Conservation (phyloP, 78 protist species). For the Parvularia atlantis region DNA sequence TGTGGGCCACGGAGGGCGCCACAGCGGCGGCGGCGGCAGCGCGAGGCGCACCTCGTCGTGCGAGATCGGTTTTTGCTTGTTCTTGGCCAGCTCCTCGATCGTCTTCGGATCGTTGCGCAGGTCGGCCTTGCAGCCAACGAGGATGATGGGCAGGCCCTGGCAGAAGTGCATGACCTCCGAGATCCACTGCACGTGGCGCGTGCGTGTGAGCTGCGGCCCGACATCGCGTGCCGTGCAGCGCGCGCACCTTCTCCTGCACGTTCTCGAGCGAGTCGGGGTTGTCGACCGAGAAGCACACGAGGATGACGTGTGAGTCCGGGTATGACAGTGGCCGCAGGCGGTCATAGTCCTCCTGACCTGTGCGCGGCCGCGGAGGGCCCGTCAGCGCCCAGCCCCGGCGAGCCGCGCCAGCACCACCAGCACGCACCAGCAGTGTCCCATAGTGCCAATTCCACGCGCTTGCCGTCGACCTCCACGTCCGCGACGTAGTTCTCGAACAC, state of each 20-base stretch:
- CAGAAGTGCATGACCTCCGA: slow-evolving; percentile 32
- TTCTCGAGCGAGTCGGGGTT: slow-evolving; percentile 55
- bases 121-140: slow-evolving; percentile 71
- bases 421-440: slow-evolving; percentile 82
- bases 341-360: slow-evolving; percentile 93
- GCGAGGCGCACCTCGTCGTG: not conserved
- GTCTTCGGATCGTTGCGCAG: slow-evolving; percentile 23
- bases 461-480: slow-evolving; percentile 17
- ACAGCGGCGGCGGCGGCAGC: slow-evolving; percentile 4
- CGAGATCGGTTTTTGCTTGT: slow-evolving; percentile 3
- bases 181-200: too few species aligned
- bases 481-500: slow-evolving; percentile 31
- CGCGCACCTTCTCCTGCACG: slow-evolving; percentile 37
- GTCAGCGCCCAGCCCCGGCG: too few species aligned
- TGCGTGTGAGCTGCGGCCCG: too few species aligned
- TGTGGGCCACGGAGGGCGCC: not conserved
- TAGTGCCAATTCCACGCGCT: slow-evolving; percentile 34
- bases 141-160: slow-evolving; percentile 52
- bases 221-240: too few species aligned
- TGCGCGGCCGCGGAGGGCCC: not conserved
- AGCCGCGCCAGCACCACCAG: too few species aligned
- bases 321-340: slow-evolving; percentile 88
- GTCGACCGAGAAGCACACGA: slow-evolving; percentile 73
- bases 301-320: slow-evolving; percentile 87
- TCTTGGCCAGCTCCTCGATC: slow-evolving; percentile 10